Evolutionary conservation across 192 early-diverging fungal genomes (phyloP).

Genomic region (Dispira simplex): DNA sequence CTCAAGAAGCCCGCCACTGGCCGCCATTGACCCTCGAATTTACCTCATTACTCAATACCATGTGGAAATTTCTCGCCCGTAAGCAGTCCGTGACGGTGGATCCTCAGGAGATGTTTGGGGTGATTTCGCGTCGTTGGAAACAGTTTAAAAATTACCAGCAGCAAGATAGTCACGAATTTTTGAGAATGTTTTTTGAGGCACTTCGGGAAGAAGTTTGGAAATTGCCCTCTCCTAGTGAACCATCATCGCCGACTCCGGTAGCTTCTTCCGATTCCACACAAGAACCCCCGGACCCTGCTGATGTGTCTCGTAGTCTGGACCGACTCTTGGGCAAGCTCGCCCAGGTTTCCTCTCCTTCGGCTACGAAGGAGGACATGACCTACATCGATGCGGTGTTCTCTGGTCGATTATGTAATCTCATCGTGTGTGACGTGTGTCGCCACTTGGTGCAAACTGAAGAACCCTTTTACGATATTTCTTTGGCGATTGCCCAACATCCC

Average conservation of each 20-base stretch:
- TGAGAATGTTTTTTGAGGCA: slow-evolving; percentile 45
- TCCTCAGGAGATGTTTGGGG: slow-evolving; percentile 36
- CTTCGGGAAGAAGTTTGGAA: slow-evolving; percentile 35
- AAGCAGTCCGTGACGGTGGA: slow-evolving; percentile 20
- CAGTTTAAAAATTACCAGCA: slow-evolving; percentile 40
- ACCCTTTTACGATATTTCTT: slow-evolving; percentile 15
- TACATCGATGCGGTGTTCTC: slow-evolving; percentile 47
- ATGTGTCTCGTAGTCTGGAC: too few relatives aligned
- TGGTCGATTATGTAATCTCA: slow-evolving; percentile 41
- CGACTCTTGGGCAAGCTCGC: too few relatives aligned
- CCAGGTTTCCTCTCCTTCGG: too few relatives aligned
- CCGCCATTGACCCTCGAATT: not conserved
- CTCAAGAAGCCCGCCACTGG: too few relatives aligned
- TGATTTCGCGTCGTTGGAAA: slow-evolving; percentile 36
- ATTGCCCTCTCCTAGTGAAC: too few relatives aligned
- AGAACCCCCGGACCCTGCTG: not conserved
- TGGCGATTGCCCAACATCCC: not conserved
- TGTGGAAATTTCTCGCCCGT: slow-evolving; percentile 20
- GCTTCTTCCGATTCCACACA: not conserved
- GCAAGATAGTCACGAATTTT: slow-evolving; percentile 59
- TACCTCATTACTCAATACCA: not conserved
- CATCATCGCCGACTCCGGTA: not conserved
- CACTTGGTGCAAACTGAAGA: slow-evolving; percentile 19
- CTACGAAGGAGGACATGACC: too few relatives aligned
- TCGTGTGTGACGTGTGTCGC: slow-evolving; percentile 48